Evolutionary conservation across 2,329 filamentous ascomycete species (phyloP), one percentile per base, ranked within the genome.

Genomic region (Pseudogymnoascus sp.): DNA sequence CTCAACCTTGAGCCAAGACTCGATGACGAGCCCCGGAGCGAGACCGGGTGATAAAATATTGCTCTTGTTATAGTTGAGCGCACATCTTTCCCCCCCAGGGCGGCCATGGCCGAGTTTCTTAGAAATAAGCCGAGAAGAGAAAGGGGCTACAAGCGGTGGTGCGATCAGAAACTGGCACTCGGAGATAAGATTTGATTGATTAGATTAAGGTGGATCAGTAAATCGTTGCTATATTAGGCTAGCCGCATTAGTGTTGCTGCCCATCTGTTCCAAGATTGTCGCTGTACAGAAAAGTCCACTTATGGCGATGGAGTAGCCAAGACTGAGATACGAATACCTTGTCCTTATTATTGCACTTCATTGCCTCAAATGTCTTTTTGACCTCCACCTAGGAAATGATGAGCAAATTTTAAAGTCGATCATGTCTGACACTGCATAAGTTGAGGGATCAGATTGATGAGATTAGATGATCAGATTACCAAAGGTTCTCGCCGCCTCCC

Each of bases 191-290:
- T 55, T 21, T 60, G 59, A 40, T 31, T 45, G 27, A 52, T 33
- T 60, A 21, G 33, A 40, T 60, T 40, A 33, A 60, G 37, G 36
- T 40, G 36, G 59, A 27, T 42, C 6, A 12, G 59, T 12, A 31
- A 40, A 60, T 60, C 59, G 37, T 60, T 60, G 13, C 29, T 40
- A 42, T 13, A n/a, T 60, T 60, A 13, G 42, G 59, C 31, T 60
- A 21, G 37, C 18, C 18, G 45, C 42, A 31, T 31, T 27, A 55
- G 48, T n/a, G 48, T 55, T 55, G n/a, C n/a, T 55, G 48, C 18
- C 48, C 29, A 27, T 52, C 13, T 48, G n/a, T 45, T 2, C 12
- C 40, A 45, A 1, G 40, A 27, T 45, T 45, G 12, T n/a, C 40
- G 27, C 40, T 27, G 40, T 21, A 15, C 21, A 29, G 25, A 25